Evolutionary conservation across 2,329 filamentous ascomycete genomes (phyloP).

Genomic region (Ophiostoma himal-ulmi): DNA sequence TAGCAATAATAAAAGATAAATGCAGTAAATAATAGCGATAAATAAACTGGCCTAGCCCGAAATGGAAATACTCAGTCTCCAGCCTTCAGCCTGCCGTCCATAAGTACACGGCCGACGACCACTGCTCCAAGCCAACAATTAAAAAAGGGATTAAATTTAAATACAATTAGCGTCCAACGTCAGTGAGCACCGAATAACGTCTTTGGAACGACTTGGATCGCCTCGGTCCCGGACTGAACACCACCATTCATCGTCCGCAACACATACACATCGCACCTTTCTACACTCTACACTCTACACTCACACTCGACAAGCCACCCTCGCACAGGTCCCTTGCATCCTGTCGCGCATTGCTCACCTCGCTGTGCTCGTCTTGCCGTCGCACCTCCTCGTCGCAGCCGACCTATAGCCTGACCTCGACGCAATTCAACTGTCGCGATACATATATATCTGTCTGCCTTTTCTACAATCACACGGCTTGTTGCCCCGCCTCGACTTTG

Average conservation of each 20-base stretch:
- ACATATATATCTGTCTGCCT: background rate
- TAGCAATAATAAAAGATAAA: background rate
- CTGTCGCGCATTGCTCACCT: background rate
- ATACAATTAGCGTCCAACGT: background rate
- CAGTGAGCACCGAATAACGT: background rate
- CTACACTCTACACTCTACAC: background rate
- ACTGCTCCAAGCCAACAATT: background rate
- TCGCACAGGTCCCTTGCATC: background rate
- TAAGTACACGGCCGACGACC: background rate
- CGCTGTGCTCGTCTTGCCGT: background rate
- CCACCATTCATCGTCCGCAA: background rate
- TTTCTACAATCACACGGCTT: background rate
- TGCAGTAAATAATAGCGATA: background rate
- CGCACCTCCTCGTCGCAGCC: background rate
- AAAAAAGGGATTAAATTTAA: constrained; percentile 1
- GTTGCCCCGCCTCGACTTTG: background rate
- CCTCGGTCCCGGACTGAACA: background rate
- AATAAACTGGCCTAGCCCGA: background rate
- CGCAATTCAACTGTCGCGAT: background rate
- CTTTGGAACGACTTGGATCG: background rate
- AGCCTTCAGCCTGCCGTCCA: background rate
- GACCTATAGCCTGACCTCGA: background rate
- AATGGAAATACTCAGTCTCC: background rate
- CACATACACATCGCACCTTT: background rate
- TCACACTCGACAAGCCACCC: background rate